Conservation (phyloP, 306 rosid species). For the Casuarina glauca region DNA sequence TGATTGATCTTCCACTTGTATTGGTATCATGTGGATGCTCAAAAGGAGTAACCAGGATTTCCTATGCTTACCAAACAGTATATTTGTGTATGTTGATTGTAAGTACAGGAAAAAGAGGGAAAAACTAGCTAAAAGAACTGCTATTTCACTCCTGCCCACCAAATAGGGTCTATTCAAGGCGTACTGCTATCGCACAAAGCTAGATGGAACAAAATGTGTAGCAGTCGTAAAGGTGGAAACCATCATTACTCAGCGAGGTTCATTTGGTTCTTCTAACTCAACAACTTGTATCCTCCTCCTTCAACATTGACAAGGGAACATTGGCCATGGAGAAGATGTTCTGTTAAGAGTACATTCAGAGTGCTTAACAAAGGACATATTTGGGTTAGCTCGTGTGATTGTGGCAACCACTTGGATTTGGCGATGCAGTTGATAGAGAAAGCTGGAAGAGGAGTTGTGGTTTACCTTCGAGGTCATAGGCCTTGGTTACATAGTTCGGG, state of each 20-base stretch:
- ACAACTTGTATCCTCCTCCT: background rate
- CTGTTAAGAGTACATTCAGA: slow-evolving; percentile 84
- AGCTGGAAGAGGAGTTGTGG: slow-evolving; percentile 74
- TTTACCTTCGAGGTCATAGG: slow-evolving; percentile 92
- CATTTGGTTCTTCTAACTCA: too few species aligned
- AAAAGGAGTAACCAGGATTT: too few species aligned
- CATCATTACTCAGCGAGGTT: too few species aligned
- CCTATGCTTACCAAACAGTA: too few species aligned
- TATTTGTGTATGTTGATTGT: slow-evolving; percentile 4
- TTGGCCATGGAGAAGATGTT: slow-evolving; percentile 74
- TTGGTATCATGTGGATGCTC: too few species aligned
- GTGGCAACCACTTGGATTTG: slow-evolving; percentile 83
- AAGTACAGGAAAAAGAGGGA: slow-evolving; percentile 89
- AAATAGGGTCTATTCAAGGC: slow-evolving; percentile 85
- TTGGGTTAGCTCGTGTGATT: slow-evolving; percentile 81
- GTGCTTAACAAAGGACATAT: slow-evolving; percentile 86
- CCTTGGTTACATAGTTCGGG: slow-evolving; percentile 79
- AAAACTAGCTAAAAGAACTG: slow-evolving; percentile 68
- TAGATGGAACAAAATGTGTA: slow-evolving; percentile 77
- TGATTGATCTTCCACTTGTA: too few species aligned
- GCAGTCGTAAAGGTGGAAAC: slow-evolving; percentile 65
- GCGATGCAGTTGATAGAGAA: slow-evolving; percentile 75
- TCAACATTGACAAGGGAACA: slow-evolving; percentile 49
- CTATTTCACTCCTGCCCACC: slow-evolving; percentile 62
- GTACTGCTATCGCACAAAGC: slow-evolving; percentile 68